Base-by-base conservation (phyloP, 2,329 filamentous ascomycete species). In the Aphanoascus verrucosus region DNA sequence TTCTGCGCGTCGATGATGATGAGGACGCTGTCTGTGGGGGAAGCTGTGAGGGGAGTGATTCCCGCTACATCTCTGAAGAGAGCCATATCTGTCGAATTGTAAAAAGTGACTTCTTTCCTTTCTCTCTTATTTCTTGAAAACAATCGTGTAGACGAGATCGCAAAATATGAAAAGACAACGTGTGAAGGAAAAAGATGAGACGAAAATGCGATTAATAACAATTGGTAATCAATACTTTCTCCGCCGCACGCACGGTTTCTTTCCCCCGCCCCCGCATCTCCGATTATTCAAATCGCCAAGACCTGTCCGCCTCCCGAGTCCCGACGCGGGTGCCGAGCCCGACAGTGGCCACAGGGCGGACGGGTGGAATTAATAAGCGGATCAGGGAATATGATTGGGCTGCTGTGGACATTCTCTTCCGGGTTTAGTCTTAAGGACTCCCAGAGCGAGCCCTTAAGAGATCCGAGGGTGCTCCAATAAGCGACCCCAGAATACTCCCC, bases 1-100 rank as follows among this genome's bases (percentile, higher is more conserved):
- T 85, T 85, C 62, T 86, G 83, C 1, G 83, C 83, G 63, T 86
- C 82, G 62, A 85, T 81, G 66, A 86, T 84, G 60, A 86, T 67
- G 43, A 86, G 74, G 1, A 77, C 76, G 57, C 77, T 81, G 67
- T 85, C 81, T 42, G 67, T 64, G 0, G 76, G 69, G 0, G 78
- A 77, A 6, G 81, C 81, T 0, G 76, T 78, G 12, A 78, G 80
- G 20, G 75, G 74, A 8, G 71, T 63, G 11, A 76, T 68, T 54
- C 82, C 82, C 52, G 84, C 61, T 54, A 81, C 67, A 34, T 73
- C 60, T 55, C 79, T 77, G 69, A 80, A 77, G 42, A 56, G 23
- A 12, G 55, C 45, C 55, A 56, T 56, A 28, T 1, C 23, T 11
- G 17, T 15, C 3, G 17, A 42, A 12, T 17, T 20, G 41, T n/a